Conservation (phyloP, 2,329 filamentous ascomycete genomes). For the Colletotrichum phormii region DNA sequence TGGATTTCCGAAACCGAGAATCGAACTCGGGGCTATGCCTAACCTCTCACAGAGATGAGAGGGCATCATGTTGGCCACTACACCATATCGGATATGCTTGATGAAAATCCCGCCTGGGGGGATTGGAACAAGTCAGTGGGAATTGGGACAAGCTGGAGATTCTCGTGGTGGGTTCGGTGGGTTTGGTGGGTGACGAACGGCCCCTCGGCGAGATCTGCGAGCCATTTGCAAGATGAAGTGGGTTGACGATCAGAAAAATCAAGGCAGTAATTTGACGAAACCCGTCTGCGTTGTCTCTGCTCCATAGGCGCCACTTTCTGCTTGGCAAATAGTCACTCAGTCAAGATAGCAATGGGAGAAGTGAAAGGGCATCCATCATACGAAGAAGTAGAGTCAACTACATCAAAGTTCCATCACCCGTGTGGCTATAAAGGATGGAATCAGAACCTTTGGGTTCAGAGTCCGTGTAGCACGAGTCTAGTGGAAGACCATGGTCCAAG, state of each 20-base stretch:
- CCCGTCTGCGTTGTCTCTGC: background rate
- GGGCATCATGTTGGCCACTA: constrained; percentile 35
- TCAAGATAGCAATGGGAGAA: too few species aligned
- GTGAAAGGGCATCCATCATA: too few species aligned
- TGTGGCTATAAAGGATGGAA: too few species aligned
- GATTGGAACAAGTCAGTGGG: background rate
- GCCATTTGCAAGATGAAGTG: background rate
- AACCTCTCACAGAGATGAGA: constrained; percentile 11
- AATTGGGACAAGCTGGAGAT: too few species aligned
- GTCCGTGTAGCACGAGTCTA: too few species aligned
- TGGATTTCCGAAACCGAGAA: constrained; percentile 25
- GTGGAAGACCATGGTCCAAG: too few species aligned
- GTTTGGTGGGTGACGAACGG: background rate
- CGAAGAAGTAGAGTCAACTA: too few species aligned
- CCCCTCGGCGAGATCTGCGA: background rate
- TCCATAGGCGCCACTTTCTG: background rate
- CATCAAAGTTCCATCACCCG: too few species aligned
- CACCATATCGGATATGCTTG: constrained; percentile 25
- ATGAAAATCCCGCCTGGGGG: accelerated
- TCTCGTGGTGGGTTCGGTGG: background rate
- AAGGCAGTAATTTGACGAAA: background rate
- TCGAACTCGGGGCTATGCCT: constrained; percentile 36
- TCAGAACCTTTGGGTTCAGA: too few species aligned
- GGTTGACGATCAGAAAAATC: background rate
- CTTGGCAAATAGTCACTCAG: background rate